Base-by-base conservation (phyloP, 208 protist species). In the Crithidia expoeki region DNA sequence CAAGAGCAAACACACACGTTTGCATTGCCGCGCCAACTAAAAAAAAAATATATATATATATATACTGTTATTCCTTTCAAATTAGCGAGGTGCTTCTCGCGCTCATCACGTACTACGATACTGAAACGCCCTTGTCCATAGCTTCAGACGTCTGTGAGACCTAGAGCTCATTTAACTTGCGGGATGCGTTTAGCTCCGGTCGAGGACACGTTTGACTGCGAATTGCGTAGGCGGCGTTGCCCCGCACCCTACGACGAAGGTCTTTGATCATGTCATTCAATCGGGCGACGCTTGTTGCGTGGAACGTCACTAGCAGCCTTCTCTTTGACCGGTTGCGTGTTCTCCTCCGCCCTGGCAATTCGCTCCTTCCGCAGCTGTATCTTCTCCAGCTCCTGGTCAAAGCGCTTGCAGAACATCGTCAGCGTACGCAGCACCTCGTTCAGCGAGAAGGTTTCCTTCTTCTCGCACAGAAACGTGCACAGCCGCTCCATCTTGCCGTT, bases 371-470 rank as follows among this genome's bases (percentile, higher is more conserved):
- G 56, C 33, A 79, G 47, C 27, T 60, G 60, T 38, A 75, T 73
- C 75, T 76, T 68, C 47, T 74, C 74, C 27, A 52, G 62, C 66
- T 89, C 84, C 25, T 61, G 55, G 16, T 85, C 75, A 46, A 89
- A 92, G 27, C 78, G 79, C 69, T 92, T 90, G 58, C 81, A 76
- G 70, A 94, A 92, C 44, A 58, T 76, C 9, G 75, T 47, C 47
- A 92, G 53, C 30, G 84, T 73, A 32, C 86, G 79, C 47, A 92
- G 60, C 34, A 74, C 69, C 57, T 92, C 85, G 23, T 86, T 82
- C 57, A 94, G 67, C 10, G 69, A 79, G 59, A 89, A 90, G 0
- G 60, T 82, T 4, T 83, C 68, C 38, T 69, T 72, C 25, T 64
- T 63, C 52, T 94, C 86, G 42, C 89, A 90, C 19, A 90, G 61